Evolutionary conservation across 768 basidiomycete species (phyloP).

Genomic region (Leccinum disarticulatum): DNA sequence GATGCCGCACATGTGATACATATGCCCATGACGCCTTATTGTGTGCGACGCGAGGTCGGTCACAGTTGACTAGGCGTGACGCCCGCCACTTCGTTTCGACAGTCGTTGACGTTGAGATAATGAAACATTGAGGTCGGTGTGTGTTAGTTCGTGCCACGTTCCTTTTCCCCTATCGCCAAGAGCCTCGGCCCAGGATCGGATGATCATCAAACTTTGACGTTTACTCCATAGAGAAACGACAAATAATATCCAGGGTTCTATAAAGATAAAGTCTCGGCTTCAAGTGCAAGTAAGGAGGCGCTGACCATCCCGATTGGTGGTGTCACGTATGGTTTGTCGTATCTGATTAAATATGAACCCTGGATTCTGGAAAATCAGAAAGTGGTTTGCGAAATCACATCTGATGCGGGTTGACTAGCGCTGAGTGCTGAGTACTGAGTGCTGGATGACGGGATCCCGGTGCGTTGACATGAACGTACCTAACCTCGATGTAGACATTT

Average conservation of each 20-base stretch:
- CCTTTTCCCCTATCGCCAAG: neutral
- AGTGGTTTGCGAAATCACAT: neutral
- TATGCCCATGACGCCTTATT: no score
- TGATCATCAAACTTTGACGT: constrained; percentile 10
- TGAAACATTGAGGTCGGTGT: neutral
- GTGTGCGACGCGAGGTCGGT: no score
- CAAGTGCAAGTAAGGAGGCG: no score
- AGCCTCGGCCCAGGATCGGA: neutral
- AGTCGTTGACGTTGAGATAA: no score
- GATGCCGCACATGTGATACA: neutral
- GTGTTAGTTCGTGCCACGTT: neutral
- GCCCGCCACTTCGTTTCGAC: no score
- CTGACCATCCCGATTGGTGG: neutral
- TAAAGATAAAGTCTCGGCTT: no score
- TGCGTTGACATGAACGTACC: neutral
- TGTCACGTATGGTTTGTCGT: neutral
- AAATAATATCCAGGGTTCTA: neutral
- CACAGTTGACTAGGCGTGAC: no score
- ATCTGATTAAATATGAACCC: constrained; percentile 4
- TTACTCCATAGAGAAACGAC: neutral
- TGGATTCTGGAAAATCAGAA: constrained; percentile 3
- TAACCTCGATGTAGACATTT: neutral
- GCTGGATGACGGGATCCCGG: neutral
- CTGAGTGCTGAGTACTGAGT: no score
- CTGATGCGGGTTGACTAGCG: neutral